Evolutionary conservation across 306 rosid species (phyloP).

Genomic region (Glycine latifolia): DNA sequence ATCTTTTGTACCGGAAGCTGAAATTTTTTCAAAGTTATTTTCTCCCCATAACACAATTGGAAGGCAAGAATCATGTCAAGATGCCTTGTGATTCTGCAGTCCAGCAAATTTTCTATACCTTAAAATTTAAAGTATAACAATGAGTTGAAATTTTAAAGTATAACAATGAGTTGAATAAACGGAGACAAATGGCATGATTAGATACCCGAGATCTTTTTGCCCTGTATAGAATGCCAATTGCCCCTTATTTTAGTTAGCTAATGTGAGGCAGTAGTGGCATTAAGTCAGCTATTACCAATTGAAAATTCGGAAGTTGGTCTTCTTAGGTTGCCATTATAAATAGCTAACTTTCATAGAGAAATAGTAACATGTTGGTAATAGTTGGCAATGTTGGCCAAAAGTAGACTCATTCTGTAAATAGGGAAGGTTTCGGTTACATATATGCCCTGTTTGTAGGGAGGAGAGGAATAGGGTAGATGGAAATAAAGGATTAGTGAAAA

Average conservation of each 20-base stretch:
- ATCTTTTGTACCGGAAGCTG: neutral
- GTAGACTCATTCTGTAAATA: constrained; percentile 7
- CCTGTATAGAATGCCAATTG: neutral
- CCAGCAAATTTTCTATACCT: neutral
- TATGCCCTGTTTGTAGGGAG: too few species aligned
- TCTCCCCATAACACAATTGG: neutral
- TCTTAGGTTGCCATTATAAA: neutral
- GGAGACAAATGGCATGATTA: too few species aligned
- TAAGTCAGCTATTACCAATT: constrained; percentile 1
- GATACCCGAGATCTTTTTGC: too few species aligned
- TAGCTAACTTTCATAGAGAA: neutral
- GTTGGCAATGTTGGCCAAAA: constrained; percentile 1
- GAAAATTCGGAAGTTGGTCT: constrained; percentile 16
- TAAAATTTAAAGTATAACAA: neutral
- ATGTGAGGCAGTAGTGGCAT: neutral
- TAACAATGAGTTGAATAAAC: neutral
- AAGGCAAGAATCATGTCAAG: neutral
- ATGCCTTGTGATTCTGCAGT: neutral
- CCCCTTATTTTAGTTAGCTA: neutral
- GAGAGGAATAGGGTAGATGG: too few species aligned
- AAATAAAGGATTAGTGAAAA: too few species aligned
- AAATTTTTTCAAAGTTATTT: neutral
- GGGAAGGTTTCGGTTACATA: neutral
- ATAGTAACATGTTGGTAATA: constrained; percentile 6
- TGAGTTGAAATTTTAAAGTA: constrained; percentile 1